A percentile compares a stretch with the other conserved stretches of the same genome.
Evolutionary conservation across 2,329 filamentous ascomycete genomes (phyloP).

Genomic region (Alternaria gansuensis): DNA sequence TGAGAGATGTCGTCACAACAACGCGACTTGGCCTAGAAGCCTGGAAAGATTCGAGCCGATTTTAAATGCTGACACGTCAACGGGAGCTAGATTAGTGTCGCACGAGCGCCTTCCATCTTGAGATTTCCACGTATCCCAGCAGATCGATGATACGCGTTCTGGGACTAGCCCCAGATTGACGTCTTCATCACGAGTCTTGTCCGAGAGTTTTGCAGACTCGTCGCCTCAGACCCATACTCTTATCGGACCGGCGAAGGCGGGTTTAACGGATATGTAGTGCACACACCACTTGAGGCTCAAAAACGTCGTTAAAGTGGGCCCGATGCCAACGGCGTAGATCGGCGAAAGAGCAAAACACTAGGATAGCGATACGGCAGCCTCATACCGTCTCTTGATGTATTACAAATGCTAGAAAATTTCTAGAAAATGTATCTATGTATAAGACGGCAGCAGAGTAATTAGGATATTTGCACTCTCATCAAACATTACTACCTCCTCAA

Average conservation of each 20-base stretch:
- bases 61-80: conserved; percentile 14
- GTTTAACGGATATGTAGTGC: conserved; percentile 13
- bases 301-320: conserved; percentile 29
- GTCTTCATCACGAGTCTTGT: conserved; percentile 18
- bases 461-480: background rate
- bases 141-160: conserved; percentile 11
- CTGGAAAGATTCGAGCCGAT: conserved; percentile 8
- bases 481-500: background rate
- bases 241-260: conserved; percentile 12
- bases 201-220: conserved; percentile 19
- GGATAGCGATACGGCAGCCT: conserved; percentile 15
- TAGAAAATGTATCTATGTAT: conserved; percentile 11
- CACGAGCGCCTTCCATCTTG: conserved; percentile 3
- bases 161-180: conserved; percentile 9
- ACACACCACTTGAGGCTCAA: conserved; percentile 19
- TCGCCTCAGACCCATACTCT: conserved; percentile 10
- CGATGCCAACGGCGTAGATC: conserved; percentile 30
- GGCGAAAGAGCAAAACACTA: conserved; percentile 37
- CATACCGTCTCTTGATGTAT: conserved; percentile 24
- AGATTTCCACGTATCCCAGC: conserved; percentile 10
- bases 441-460: background rate
- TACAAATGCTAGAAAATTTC: conserved; percentile 32
- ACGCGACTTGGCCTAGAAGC: background rate
- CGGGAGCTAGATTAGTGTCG: conserved; percentile 13
- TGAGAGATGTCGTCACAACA: background rate